These are phyloP conservation scores for Penicillium flavigenum DNA, from an alignment of 495 filamentous ascomycete species.

Conservation along the genomic window DNA sequence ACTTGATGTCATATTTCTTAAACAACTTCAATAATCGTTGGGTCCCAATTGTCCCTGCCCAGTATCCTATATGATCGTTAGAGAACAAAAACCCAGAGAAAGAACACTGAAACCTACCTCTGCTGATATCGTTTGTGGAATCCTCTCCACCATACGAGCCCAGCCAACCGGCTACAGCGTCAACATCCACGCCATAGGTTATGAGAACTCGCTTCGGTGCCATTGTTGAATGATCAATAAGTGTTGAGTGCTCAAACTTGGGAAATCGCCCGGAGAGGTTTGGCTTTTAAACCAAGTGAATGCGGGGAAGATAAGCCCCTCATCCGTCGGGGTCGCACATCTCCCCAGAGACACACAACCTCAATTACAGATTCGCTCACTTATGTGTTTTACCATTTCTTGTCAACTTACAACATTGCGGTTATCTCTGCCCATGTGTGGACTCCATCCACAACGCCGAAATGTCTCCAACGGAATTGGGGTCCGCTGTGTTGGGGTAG, in stretches of 20 bases:
- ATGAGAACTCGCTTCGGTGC: slow-evolving; percentile 54
- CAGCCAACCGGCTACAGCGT: slow-evolving; percentile 71
- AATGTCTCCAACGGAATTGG: slow-evolving; percentile 10
- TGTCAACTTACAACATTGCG: background rate
- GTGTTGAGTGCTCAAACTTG: background rate
- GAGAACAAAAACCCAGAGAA: background rate
- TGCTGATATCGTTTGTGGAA: slow-evolving; percentile 62
- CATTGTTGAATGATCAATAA: slow-evolving; percentile 17
- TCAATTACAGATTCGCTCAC: background rate
- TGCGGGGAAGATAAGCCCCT: slow-evolving; percentile 23
- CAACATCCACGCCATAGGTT: slow-evolving; percentile 59
- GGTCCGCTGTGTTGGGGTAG: slow-evolving; percentile 23
- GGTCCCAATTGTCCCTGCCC: slow-evolving; percentile 69
- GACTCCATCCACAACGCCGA: slow-evolving; percentile 1
- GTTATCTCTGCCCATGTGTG: background rate
- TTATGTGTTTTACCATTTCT: background rate
- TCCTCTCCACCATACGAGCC: slow-evolving; percentile 69
- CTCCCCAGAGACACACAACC: background rate
- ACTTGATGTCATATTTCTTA: slow-evolving; percentile 74
- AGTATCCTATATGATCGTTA: slow-evolving; percentile 51
- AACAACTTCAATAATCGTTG: slow-evolving; percentile 71
- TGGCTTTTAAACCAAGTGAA: slow-evolving; percentile 11
- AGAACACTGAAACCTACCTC: slow-evolving; percentile 37
- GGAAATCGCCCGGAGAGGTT: background rate
- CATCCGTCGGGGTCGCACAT: slow-evolving; percentile 15